Conservation (phyloP, 2,329 filamentous ascomycete species). For the Fusarium cyanostomum region DNA sequence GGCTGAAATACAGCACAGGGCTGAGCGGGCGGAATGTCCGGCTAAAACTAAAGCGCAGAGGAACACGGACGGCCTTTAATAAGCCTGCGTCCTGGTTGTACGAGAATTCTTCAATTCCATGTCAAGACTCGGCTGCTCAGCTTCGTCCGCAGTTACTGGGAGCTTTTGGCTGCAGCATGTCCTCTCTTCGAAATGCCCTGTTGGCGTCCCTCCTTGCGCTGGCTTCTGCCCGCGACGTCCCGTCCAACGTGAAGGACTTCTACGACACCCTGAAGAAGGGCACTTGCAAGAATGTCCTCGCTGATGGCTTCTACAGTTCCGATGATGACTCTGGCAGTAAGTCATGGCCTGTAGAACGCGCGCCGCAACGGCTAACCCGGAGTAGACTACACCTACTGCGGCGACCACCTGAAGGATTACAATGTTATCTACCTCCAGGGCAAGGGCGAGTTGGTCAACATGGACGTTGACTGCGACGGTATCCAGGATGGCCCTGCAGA, state of each 20-base stretch:
- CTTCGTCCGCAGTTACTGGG: neutral
- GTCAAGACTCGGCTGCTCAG: neutral
- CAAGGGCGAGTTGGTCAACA: constrained; percentile 57
- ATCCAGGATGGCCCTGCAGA: constrained; percentile 52
- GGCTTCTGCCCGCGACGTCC: constrained; percentile 48
- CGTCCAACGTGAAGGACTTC: constrained; percentile 53
- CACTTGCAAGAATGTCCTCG: constrained; percentile 51
- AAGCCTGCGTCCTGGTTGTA: neutral
- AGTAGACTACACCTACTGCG: constrained; percentile 56
- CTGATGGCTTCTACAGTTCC: constrained; percentile 53
- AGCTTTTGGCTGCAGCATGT: constrained; percentile 13
- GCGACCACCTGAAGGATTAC: constrained; percentile 53
- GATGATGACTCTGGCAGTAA: constrained; percentile 50
- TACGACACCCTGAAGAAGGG: constrained; percentile 51
- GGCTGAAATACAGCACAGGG: neutral
- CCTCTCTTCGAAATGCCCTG: constrained; percentile 34
- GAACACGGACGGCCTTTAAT: neutral
- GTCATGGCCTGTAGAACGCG: neutral
- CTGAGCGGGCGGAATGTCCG: neutral
- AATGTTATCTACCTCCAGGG: constrained; percentile 61
- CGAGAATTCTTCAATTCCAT: neutral
- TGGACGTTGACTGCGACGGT: constrained; percentile 70
- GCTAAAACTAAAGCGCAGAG: neutral
- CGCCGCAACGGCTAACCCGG: neutral
- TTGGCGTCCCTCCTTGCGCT: constrained; percentile 39